Evolutionary conservation across 768 basidiomycete species (phyloP).

Genomic region (Tricholoma hemisulphureum): DNA sequence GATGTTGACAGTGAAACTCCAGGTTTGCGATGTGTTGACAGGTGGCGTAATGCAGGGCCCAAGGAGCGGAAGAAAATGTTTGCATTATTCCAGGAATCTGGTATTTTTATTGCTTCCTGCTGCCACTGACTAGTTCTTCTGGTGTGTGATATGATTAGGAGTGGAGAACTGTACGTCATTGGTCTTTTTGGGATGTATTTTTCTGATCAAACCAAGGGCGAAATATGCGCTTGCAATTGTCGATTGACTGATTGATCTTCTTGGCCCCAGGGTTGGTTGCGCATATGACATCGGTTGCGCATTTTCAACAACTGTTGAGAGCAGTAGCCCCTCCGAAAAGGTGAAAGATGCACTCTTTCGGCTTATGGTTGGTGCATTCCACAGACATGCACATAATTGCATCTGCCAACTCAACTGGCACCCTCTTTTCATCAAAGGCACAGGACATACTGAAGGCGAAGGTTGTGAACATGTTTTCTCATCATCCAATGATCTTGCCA

Average conservation of each 20-base stretch:
- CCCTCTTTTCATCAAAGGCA: slow-evolving; percentile 15
- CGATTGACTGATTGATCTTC: background rate
- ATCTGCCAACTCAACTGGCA: slow-evolving; percentile 18
- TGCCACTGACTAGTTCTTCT: too few species aligned
- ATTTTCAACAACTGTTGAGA: too few species aligned
- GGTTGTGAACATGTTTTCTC: slow-evolving; percentile 20
- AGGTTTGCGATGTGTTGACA: background rate
- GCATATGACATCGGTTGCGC: too few species aligned
- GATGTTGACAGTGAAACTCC: background rate
- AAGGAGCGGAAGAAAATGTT: background rate
- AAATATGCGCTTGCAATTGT: background rate
- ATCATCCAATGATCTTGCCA: slow-evolving; percentile 19
- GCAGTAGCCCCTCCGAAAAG: too few species aligned
- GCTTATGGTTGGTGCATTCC: too few species aligned
- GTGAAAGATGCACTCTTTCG: too few species aligned
- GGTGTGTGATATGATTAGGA: too few species aligned
- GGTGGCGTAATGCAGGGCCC: background rate
- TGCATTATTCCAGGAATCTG: too few species aligned
- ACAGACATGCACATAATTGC: slow-evolving; percentile 15
- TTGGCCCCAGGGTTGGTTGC: too few species aligned
- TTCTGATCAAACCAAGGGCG: background rate
- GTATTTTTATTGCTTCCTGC: too few species aligned
- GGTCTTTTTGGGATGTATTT: background rate
- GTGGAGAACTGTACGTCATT: background rate
- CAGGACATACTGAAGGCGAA: slow-evolving; percentile 14